Evolutionary conservation across 2,329 filamentous ascomycete genomes (phyloP), one percentile per base, ranked within the genome.

Genomic region (Sphaerulina vaccinii): DNA sequence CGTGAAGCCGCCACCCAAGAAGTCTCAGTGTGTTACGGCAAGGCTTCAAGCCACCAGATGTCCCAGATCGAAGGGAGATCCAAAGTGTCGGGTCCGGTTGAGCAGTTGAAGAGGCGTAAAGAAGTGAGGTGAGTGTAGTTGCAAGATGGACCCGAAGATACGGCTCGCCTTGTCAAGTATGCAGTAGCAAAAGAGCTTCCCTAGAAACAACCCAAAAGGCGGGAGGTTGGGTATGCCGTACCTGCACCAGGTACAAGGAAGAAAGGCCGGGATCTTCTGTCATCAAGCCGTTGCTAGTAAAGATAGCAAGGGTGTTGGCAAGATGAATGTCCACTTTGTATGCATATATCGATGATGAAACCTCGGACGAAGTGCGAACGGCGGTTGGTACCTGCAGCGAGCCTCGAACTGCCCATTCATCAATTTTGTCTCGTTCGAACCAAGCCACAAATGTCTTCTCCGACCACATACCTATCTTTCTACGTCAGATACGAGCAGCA

Each of bases 41-140:
- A 36, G 32, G 27, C 38, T 22, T 50, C 38, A 39, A 43, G 47
- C 36, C 47, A 49, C 39, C 22, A 22, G 16, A 16, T 23, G 27
- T 19, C 37, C 36, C 9, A 27, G 19, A 39, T 19, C 36, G 36
- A 22, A 10, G 36, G 19, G 4, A 19, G 4, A 19, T 21, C 36
- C 36, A 22, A 6, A 39, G 10, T 2, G 18, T 21, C 36, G 36
- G 36, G 15, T 19, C 36, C 36, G 8, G 19, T 18, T 39, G 16
- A 15, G 32, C 13, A n/a, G 16, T 35, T 11, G 32, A n/a, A 35
- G 13, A n/a, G 24, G 24, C n/a, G 16, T 21, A 4, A 6, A 21
- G 16, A 39, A 18, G 36, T 21, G 35, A 19, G 9, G 16, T 38
- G 36, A 38, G 18, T 8, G 19, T 13, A 21, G 36, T 10, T 5